Evolutionary conservation across 2,329 filamentous ascomycete genomes (phyloP), one percentile per base, ranked within the genome.

Genomic region (Aulographum hederae): DNA sequence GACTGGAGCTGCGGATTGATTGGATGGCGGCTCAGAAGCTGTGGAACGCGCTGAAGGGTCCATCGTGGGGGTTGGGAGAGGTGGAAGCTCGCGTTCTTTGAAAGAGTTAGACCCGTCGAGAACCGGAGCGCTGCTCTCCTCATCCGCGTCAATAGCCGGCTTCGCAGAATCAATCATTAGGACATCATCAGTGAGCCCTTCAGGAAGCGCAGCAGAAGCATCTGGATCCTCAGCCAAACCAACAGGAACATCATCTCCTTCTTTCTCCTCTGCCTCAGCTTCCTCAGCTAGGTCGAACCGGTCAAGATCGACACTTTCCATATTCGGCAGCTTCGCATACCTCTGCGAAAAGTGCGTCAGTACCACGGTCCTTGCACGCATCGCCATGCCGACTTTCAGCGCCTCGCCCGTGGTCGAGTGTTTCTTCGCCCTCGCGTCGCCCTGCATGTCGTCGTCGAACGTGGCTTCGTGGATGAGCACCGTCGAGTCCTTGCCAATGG

Each of bases 271-370:
- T 3, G 34, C 21, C 1, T 29, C 21, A 15, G 35, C 38, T 8
- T n/a, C n/a, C n/a, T 8, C 8, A 16, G 47, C 46, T 36, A 2
- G 41, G 28, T 15, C 41, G 30, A 28, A 46, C 37, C 39, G 34
- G 2, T 23, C 34, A 26, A 44, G 44, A n/a, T 40, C 35, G 6
- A 28, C 15, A 13, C 6, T 28, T 8, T 28, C 26, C 3, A 69
- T 51, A 3, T 63, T 57, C 2, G 67, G 73, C 20, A 71, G 61
- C 54, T 86, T 86, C 44, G 81, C 77, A 52, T 98, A 98, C 5
- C 89, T 67, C 58, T 98, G 89, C 34, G 76, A 85, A 55, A 98
- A 98, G 52, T 98, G 89, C 5, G 89, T 98, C 30, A 98, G 63
- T 34, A 98, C 57, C 12, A 89, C 74, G 12, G 79, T 65, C 39